Evolutionary conservation across 2,329 filamentous ascomycete genomes (phyloP), one percentile per base, ranked within the genome.

Genomic region (Colletotrichum spinosum): DNA sequence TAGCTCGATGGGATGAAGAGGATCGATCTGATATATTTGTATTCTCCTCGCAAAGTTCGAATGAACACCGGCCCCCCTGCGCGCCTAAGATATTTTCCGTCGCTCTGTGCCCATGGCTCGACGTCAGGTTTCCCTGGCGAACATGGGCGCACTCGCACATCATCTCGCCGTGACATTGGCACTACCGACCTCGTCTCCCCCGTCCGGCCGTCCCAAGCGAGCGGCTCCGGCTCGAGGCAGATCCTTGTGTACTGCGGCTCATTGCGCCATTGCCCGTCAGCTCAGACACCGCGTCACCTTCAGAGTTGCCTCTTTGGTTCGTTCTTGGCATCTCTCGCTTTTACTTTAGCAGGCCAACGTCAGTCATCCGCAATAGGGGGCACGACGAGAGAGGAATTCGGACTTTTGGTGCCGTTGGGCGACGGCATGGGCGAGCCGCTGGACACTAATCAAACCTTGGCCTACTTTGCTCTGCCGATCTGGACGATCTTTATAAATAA

Each of bases 401-500:
- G 25, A 25, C 4, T 4, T 25, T 25, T 25, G 25, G 25, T 25
- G 25, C 25, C 25, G 25, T 25, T 25, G 25, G 25, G 25, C 25
- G 25, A 25, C 17, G 50, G 35, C 15, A 50, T 34, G 34, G 38
- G 35, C 48, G 55, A 60, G 49, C 34, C 35, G 25, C 45, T 10
- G 51, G 51, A n/a, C 45, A 61, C 45, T 55, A 65, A 48, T 55
- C 51, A 55, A 61, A 55, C 61, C 34, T 55, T 55, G 25, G 51
- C 45, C 25, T 38, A 38, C 38, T 64, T 41, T 41, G 12, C n/a
- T 13, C 12, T 52, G 62, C 46, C 48, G 57, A 65, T 56, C 62
- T 12, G 39, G 62, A n/a, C 51, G 62, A 61, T 65, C 57, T 52
- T 52, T 55, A 53, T 52, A 50, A 62, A 48, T 48, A 25, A 37